A percentile compares a stretch with the other conserved stretches of the same genome.
These are phyloP conservation scores for Xylaria digitata DNA, from an alignment of 2,329 filamentous ascomycete species.

Conservation along the genomic window DNA sequence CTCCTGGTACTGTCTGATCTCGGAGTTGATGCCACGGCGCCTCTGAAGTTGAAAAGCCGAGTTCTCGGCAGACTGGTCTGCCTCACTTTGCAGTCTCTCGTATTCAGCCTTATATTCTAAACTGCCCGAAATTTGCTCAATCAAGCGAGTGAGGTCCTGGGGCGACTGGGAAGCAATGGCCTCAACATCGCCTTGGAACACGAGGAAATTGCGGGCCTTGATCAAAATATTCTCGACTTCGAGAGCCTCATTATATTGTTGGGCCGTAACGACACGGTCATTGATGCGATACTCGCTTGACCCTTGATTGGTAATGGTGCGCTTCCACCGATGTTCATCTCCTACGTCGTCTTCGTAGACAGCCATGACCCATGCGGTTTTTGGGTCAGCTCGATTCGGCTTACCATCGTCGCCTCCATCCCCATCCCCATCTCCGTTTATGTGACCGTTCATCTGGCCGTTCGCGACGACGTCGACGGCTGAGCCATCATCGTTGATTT, in stretches of 20 bases:
- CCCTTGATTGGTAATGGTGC: constrained; percentile 87
- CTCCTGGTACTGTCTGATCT: constrained; percentile 97
- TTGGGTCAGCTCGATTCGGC: constrained; percentile 82
- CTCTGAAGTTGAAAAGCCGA: constrained; percentile 89
- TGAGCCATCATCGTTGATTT: constrained; percentile 91
- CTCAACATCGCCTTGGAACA: constrained; percentile 98
- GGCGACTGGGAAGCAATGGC: constrained; percentile 95
- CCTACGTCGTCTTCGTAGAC: constrained; percentile 98
- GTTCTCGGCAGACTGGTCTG: constrained; percentile 87
- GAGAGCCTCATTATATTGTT: constrained; percentile 91
- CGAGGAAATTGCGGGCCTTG: constrained; percentile 96
- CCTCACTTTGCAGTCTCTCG: constrained; percentile 86
- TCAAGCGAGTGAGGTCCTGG: constrained; percentile 89
- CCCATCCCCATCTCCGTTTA: constrained; percentile 60
- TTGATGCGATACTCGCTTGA: constrained; percentile 98
- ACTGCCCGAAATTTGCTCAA: constrained; percentile 97
- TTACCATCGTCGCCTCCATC: constrained; percentile 63
- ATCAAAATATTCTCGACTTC: constrained; percentile 97
- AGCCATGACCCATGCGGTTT: constrained; percentile 98
- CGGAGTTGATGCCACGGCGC: constrained; percentile 93
- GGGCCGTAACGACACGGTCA: constrained; percentile 85
- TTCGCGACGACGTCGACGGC: constrained; percentile 68
- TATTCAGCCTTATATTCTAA: constrained; percentile 95
- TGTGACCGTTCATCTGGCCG: constrained; percentile 70
- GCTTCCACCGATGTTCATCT: constrained; percentile 95